Evolutionary conservation across 73 alveolate species (phyloP), one percentile per base, ranked within the genome.

Genomic region (Diophrys appendiculata): DNA sequence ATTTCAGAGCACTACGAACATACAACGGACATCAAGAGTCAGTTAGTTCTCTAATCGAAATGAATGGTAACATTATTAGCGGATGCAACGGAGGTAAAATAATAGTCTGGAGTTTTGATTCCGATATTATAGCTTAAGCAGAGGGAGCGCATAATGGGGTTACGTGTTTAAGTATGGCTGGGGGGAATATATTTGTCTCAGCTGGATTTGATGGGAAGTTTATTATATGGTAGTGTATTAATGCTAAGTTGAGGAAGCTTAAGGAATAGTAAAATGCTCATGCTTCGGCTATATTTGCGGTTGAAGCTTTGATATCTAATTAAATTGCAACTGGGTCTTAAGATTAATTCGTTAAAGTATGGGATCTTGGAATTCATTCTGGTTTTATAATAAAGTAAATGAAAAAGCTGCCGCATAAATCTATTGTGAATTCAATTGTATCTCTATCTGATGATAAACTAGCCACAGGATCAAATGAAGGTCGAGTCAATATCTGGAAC

Each of bases 131-230:
- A 5, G 5, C 60, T 11, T 11, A 43, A 18, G 18, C n/a, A 11
- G 60, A 43, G 5, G 18, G 60, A 11, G 60, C 60, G 5, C 60
- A 43, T 43, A 43, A 43, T 43, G 60, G n/a, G 5, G 60, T 43
- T 5, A 18, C 60, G 5, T 5, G 60, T 11, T 18, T 43, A 11
- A 43, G 18, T 43, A 5, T 43, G 18, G 5, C 18, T 43, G 60
- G 60, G 18, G 18, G 60, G 5, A 43, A 43, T 43, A 18, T 43
- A 18, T 43, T 43, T 43, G 60, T 43, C 18, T 11, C 60, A 11
- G 5, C 60, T 43, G 60, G 60, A 43, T 43, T 43, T 43, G 60
- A 43, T 43, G 60, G 60, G 60, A 43, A 43, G 60, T 43, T 43
- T 18, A 43, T 43, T 11, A 18, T 43, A 18, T 43, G 60, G 60